phyloP scores from a whole-genome alignment of 805 yeast species.

The Teunomyces atbi region DNA sequence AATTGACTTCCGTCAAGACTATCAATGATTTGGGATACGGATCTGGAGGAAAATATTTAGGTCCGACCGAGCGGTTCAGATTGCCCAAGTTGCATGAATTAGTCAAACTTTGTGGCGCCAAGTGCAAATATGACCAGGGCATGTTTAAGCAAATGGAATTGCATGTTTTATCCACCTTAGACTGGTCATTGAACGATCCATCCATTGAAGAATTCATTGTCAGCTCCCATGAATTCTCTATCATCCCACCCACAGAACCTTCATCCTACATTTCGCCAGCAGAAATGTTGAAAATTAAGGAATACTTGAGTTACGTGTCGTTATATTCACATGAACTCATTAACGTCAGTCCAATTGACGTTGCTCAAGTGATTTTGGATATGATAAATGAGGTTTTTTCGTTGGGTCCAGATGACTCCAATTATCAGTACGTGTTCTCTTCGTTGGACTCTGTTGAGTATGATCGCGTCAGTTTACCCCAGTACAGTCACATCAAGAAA shows the following conservation, averaged over 20 bases:
- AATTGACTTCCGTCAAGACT: constrained; percentile 24
- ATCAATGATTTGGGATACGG: constrained; percentile 43
- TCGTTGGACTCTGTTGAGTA: background rate
- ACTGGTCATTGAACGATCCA: constrained; percentile 72
- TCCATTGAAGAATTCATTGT: constrained; percentile 38
- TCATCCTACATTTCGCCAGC: constrained; percentile 6
- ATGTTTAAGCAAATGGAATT: constrained; percentile 70
- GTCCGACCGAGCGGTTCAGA: constrained; percentile 72
- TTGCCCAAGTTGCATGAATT: constrained; percentile 74
- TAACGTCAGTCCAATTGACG: constrained; percentile 27
- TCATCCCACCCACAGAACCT: constrained; percentile 3
- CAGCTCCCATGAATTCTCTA: constrained; percentile 28
- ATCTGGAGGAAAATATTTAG: constrained; percentile 57
- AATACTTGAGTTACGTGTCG: constrained; percentile 48
- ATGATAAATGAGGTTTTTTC: constrained; percentile 15
- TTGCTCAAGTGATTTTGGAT: constrained; percentile 32
- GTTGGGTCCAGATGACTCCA: constrained; percentile 6
- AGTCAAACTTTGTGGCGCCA: constrained; percentile 65
- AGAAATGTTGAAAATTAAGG: constrained; percentile 47
- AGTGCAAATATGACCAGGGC: constrained; percentile 47
- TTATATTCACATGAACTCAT: constrained; percentile 48
- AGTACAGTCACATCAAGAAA: constrained; percentile 21
- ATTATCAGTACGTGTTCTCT: constrained; percentile 8
- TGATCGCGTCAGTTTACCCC: background rate
- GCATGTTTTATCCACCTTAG: constrained; percentile 67